A percentile compares a stretch with the other conserved stretches of the same genome.
phyloP scores from a whole-genome alignment of 1,139 yeast species.

The Yamadazyma jaroonii region DNA sequence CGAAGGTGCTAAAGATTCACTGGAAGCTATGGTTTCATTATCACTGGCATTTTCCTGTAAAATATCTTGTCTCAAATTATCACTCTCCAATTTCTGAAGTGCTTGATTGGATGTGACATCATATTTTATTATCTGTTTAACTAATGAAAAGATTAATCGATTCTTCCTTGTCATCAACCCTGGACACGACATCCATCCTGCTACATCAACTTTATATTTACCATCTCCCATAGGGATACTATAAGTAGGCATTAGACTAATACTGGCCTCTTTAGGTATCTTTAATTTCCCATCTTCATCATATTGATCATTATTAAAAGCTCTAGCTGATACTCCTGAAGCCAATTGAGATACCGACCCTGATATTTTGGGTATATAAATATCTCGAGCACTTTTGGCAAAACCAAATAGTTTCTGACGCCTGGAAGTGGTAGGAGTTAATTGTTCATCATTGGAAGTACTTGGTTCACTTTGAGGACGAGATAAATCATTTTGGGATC shows the following conservation, averaged over 20 bases:
- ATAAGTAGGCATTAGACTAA: conserved; percentile 62
- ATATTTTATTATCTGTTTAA: conserved; percentile 63
- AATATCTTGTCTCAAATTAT: conserved; percentile 28
- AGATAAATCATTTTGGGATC: not conserved
- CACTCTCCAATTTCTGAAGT: conserved; percentile 28
- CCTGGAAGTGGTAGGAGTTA: conserved; percentile 14
- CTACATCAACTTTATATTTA: conserved; percentile 54
- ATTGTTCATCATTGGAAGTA: conserved; percentile 1
- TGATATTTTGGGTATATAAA: conserved; percentile 52
- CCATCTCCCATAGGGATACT: conserved; percentile 38
- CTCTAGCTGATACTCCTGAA: conserved; percentile 39
- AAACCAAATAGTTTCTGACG: conserved; percentile 45
- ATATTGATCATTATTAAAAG: conserved; percentile 26
- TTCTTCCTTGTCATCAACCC: conserved; percentile 72
- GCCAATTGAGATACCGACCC: conserved; percentile 50
- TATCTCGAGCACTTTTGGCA: conserved; percentile 55
- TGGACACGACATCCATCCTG: conserved; percentile 74
- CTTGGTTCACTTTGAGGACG: not conserved
- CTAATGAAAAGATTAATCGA: conserved; percentile 62
- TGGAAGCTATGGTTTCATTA: conserved; percentile 12
- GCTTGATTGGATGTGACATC: conserved; percentile 24
- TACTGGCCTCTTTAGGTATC: conserved; percentile 36
- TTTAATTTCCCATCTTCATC: conserved; percentile 32
- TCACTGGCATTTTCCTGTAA: conserved; percentile 14
- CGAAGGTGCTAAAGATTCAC: conserved; percentile 8